These are phyloP conservation scores for Ceriops zippeliana DNA, from an alignment of 345 rosid species.

Conservation along the genomic window DNA sequence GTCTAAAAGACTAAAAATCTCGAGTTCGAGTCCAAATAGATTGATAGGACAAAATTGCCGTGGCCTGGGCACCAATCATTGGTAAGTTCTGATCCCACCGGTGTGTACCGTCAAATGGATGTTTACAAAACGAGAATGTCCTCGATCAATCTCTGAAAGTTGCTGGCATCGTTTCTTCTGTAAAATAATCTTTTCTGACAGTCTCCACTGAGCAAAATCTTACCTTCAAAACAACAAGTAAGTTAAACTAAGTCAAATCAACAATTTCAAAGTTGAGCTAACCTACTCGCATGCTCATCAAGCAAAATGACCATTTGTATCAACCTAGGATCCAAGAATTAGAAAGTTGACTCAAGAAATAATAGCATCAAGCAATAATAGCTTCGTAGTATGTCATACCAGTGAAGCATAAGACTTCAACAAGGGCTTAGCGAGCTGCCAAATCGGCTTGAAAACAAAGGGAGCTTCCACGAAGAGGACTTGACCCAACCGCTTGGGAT, in stretches of 20 bases:
- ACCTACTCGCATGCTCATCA: background rate
- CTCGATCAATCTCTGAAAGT: constrained; percentile 42
- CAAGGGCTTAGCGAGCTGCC: constrained; percentile 78
- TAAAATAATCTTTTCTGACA: constrained; percentile 65
- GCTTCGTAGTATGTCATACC: constrained; percentile 37
- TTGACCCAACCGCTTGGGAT: constrained; percentile 81
- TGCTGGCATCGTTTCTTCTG: constrained; percentile 65
- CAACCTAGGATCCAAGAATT: background rate
- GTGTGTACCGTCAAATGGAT: too few relatives aligned
- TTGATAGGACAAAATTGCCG: too few relatives aligned
- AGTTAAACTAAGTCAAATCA: background rate
- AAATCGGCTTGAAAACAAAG: constrained; percentile 72
- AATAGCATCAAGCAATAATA: background rate
- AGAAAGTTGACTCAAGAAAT: background rate
- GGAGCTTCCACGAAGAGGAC: constrained; percentile 94
- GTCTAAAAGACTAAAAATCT: too few relatives aligned
- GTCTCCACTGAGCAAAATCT: constrained; percentile 70
- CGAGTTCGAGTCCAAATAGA: too few relatives aligned
- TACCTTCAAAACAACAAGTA: constrained; percentile 44
- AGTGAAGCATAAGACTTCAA: constrained; percentile 70
- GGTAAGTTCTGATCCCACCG: too few relatives aligned
- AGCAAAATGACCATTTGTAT: background rate
- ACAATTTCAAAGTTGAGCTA: background rate
- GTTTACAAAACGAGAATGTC: too few relatives aligned
- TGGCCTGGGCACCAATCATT: too few relatives aligned